Base-by-base conservation (phyloP, 139 green algal genomes). In the Chlorella vulgaris region DNA sequence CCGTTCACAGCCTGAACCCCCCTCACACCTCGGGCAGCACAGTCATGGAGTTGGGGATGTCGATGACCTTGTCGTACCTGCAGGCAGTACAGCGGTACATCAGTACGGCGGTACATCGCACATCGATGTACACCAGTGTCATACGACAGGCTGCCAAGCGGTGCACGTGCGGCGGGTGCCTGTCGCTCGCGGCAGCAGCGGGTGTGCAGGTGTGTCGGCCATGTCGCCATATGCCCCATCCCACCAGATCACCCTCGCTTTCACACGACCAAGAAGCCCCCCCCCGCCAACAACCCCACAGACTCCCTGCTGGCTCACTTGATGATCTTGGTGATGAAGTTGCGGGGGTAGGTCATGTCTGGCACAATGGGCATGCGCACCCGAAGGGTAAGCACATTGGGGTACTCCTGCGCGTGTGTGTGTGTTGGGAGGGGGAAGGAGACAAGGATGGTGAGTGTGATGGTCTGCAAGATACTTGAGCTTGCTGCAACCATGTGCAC, bases 251-350 rank as follows among this genome's bases (percentile, higher is more conserved):
- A n/a, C n/a, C n/a, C n/a, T n/a, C n/a, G n/a, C n/a, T n/a, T n/a
- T n/a, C n/a, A n/a, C n/a, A n/a, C n/a, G n/a, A n/a, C n/a, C n/a
- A n/a, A n/a, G n/a, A n/a, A n/a, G n/a, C n/a, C n/a, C n/a, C n/a
- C n/a, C 26, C 7, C 38, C 4, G 0, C 36, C 53, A 58, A 58
- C 10, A 58, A 15, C n/a, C n/a, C n/a, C n/a, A 58, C 47, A 58
- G 47, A 35, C 13, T 29, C 24, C 47, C 6, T 2, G 7, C 33
- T 13, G 33, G 0, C 74, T 22, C 81, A 89, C 83, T 96, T 97
- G 84, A 98, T 96, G 87, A 99, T 99, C 89, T 99, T 99, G 50
- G 94, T 97, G 90, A 99, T 98, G 88, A 99, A 99, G 86, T 99
- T 99, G 78, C 96, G 89, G 8, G 92, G 90, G 85, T 98, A 98